Percentiles rank a stretch among this genome's conserved stretches.
phyloP scores from a whole-genome alignment of 2,329 filamentous ascomycete species.

The Monosporascus ibericus region DNA sequence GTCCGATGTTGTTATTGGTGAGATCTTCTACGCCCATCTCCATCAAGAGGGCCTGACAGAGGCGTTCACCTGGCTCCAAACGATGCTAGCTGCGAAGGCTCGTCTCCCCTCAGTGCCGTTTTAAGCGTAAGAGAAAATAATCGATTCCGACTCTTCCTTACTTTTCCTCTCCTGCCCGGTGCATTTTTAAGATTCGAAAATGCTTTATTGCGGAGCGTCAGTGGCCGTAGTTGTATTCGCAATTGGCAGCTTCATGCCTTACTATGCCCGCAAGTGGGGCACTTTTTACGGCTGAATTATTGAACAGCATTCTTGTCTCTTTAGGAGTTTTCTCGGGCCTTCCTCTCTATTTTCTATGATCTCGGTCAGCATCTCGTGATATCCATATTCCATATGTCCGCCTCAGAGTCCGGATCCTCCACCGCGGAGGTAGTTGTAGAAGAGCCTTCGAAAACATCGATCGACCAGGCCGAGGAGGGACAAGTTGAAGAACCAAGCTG shows the following conservation, averaged over 20 bases:
- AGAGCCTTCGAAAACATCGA: neutral
- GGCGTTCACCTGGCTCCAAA: neutral
- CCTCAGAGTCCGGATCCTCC: neutral
- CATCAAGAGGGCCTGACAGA: neutral
- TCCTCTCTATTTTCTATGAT: neutral
- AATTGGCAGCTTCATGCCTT: no score
- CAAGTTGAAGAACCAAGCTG: constrained; percentile 5
- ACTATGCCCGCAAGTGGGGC: no score
- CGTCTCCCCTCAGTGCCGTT: neutral
- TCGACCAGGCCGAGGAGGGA: constrained; percentile 4
- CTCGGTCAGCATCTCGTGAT: neutral
- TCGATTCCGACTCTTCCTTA: neutral
- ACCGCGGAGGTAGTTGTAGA: neutral
- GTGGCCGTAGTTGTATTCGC: no score
- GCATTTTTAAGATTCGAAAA: neutral
- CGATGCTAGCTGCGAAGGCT: neutral
- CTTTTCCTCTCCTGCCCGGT: neutral
- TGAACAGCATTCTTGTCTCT: no score
- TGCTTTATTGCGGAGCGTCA: neutral
- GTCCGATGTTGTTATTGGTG: neutral
- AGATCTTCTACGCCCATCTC: neutral
- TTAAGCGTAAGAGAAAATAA: neutral
- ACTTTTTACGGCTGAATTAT: no score
- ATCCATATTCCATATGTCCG: neutral
- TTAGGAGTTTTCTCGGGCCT: neutral